Evolutionary conservation across 805 yeast species (phyloP).

Genomic region (Vanderwaltozyma yarrowii): DNA sequence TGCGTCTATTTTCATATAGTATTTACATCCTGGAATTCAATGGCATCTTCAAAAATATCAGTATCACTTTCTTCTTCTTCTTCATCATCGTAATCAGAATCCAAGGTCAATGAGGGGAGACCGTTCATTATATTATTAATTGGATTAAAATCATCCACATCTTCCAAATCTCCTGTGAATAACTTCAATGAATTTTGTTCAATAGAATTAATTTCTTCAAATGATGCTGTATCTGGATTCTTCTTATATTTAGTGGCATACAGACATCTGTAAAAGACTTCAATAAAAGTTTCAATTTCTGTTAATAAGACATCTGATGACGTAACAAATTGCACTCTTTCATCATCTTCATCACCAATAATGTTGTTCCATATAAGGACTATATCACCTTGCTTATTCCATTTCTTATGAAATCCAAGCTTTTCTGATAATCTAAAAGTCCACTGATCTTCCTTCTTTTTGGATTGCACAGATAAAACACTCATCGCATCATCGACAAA

Average conservation of each 20-base stretch:
- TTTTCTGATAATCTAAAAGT: conserved; percentile 54
- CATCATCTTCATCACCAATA: conserved; percentile 77
- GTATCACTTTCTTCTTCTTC: background rate
- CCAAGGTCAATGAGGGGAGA: background rate
- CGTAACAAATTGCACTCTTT: conserved; percentile 68
- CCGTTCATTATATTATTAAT: background rate
- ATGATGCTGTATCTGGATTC: conserved; percentile 37
- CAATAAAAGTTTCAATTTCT: conserved; percentile 53
- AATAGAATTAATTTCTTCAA: conserved; percentile 48
- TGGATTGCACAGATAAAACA: conserved; percentile 24
- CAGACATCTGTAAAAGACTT: conserved; percentile 53
- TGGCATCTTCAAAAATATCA: background rate
- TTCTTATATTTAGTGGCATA: conserved; percentile 65
- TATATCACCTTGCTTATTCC: conserved; percentile 42
- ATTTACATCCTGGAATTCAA: too few species aligned
- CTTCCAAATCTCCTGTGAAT: conserved; percentile 6
- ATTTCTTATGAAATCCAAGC: conserved; percentile 44
- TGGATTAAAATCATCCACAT: background rate
- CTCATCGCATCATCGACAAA: conserved; percentile 31
- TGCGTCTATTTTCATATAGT: too few species aligned
- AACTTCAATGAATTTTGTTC: conserved; percentile 16
- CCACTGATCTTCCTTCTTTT: conserved; percentile 51
- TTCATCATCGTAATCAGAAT: background rate
- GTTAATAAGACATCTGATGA: conserved; percentile 43
- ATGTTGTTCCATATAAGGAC: conserved; percentile 73